phyloP scores from a whole-genome alignment of 345 rosid species.

The rapeseed (Brassica napus) region Da-Ae NC_063450.1:28038501-28039000 shows the following conservation, averaged over 20 bases:
- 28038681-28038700: neutral
- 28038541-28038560: constrained; percentile 28
- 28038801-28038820: neutral
- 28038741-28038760: neutral
- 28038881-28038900: neutral
- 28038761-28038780: neutral
- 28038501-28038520: constrained; percentile 39
- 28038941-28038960: neutral
- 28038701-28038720: neutral
- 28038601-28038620: constrained; percentile 32
- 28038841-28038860: neutral
- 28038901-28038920: neutral
- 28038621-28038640: constrained; percentile 31
- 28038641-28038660: neutral
- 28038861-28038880: neutral
- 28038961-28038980: neutral
- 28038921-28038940: neutral
- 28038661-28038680: neutral
- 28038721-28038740: neutral
- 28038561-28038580: constrained; percentile 37
- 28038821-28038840: neutral
- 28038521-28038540: constrained; percentile 34
- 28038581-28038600: constrained; percentile 32
- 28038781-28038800: neutral
- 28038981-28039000: constrained; percentile 5